Evolutionary conservation across 1,284 basidiomycete species (phyloP).

Genomic region (Irpex rosettiformis): DNA sequence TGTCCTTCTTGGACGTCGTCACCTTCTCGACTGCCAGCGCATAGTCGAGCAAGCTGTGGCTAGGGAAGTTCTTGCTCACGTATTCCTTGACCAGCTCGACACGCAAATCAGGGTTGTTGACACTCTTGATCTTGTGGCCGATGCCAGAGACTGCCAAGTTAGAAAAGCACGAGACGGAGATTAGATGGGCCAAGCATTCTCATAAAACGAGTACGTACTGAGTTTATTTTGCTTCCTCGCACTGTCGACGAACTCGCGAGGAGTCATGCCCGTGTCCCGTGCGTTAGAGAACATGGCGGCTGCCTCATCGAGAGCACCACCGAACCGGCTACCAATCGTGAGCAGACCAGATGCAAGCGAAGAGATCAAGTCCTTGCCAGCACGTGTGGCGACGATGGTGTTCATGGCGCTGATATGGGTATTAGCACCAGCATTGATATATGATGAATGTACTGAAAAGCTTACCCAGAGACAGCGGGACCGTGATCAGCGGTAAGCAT

Average conservation of each 20-base stretch:
- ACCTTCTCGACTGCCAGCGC: conserved; percentile 99
- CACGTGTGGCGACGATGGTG: conserved; percentile 98
- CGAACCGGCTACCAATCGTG: conserved; percentile 97
- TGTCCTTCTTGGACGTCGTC: conserved; percentile 97
- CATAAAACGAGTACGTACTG: conserved; percentile 38
- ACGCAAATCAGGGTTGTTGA: conserved; percentile 95
- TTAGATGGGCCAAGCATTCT: conserved; percentile 10
- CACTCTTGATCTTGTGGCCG: conserved; percentile 99
- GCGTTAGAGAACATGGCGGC: conserved; percentile 94
- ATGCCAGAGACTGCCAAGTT: conserved; percentile 81
- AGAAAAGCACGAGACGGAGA: not conserved
- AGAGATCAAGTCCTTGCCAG: conserved; percentile 98
- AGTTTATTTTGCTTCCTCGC: conserved; percentile 96
- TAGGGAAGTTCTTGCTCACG: conserved; percentile 94
- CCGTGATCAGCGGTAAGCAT: conserved; percentile 99
- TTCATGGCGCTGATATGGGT: conserved; percentile 85
- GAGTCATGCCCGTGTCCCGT: conserved; percentile 87
- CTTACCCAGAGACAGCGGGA: conserved; percentile 82
- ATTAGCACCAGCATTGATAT: conserved; percentile 1
- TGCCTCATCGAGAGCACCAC: conserved; percentile 98
- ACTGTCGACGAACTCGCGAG: conserved; percentile 96
- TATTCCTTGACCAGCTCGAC: conserved; percentile 99
- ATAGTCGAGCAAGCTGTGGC: conserved; percentile 90
- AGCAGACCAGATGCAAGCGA: conserved; percentile 95
- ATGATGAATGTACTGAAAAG: conserved; percentile 7